phyloP scores from a whole-genome alignment of 1,284 basidiomycete species.

The Cerioporus squamosus region DNA sequence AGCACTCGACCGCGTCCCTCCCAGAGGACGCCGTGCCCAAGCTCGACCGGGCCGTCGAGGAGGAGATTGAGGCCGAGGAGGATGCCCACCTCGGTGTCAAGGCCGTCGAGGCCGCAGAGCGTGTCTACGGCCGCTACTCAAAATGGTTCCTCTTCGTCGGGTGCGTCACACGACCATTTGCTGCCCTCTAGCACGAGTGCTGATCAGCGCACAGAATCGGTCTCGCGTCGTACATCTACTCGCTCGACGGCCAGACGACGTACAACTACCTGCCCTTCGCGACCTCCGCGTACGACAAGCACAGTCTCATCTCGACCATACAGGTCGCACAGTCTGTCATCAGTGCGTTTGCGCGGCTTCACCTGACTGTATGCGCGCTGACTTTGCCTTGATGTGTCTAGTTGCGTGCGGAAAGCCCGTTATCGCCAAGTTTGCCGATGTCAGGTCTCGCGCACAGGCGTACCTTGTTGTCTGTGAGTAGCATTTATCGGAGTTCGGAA shows the following conservation, averaged over 20 bases:
- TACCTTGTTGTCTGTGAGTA: slow-evolving; percentile 69
- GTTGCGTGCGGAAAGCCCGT: slow-evolving; percentile 77
- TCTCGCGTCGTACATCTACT: slow-evolving; percentile 78
- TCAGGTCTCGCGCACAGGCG: slow-evolving; percentile 60
- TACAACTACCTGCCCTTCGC: slow-evolving; percentile 69
- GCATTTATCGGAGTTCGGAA: background rate
- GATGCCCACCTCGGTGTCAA: slow-evolving; percentile 52
- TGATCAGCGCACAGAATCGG: slow-evolving; percentile 49
- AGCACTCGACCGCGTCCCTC: slow-evolving; percentile 5
- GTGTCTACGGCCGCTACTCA: slow-evolving; percentile 55
- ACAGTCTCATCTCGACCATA: slow-evolving; percentile 71
- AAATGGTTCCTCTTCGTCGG: slow-evolving; percentile 68
- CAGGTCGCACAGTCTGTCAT: slow-evolving; percentile 65
- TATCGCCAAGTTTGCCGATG: slow-evolving; percentile 81
- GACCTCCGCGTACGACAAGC: slow-evolving; percentile 60
- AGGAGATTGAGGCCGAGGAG: slow-evolving; percentile 20
- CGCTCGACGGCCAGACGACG: slow-evolving; percentile 72
- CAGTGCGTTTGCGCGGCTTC: slow-evolving; percentile 46
- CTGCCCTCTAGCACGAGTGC: background rate
- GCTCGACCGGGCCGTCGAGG: slow-evolving; percentile 7
- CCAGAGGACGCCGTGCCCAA: slow-evolving; percentile 17
- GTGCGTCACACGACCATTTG: slow-evolving; percentile 38
- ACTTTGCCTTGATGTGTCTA: slow-evolving; percentile 19
- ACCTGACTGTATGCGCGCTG: slow-evolving; percentile 52
- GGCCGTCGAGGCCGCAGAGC: slow-evolving; percentile 55